These are phyloP conservation scores for Blastomyces silverae DNA, from an alignment of 2,329 filamentous ascomycete species.

Conservation along the genomic window DNA sequence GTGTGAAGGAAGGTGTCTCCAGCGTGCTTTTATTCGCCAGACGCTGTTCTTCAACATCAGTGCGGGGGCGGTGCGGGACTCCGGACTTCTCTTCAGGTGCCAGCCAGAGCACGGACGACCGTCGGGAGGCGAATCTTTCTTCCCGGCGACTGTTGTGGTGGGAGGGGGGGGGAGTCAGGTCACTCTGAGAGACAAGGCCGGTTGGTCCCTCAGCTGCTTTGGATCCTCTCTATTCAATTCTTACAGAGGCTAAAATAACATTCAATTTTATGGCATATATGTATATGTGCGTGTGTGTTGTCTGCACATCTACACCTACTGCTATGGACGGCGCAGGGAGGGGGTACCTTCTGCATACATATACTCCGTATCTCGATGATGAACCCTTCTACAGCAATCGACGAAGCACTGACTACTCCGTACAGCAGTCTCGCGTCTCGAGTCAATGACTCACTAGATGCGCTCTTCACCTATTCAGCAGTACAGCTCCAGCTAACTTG, in stretches of 20 bases:
- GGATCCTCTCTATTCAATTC: neutral
- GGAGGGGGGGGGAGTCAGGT: neutral
- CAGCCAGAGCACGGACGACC: neutral
- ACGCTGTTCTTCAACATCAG: neutral
- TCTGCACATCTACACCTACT: neutral
- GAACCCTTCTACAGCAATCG: neutral
- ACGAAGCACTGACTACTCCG: slow-evolving; percentile 1
- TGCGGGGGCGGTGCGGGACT: no score
- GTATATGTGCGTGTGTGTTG: neutral
- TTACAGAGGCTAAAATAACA: neutral
- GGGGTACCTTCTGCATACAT: neutral
- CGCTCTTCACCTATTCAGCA: neutral
- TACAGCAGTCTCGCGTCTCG: neutral
- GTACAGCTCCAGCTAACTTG: neutral
- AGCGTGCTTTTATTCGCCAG: neutral
- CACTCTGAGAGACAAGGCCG: no score
- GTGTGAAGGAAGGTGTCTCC: neutral
- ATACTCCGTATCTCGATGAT: slow-evolving; percentile 5
- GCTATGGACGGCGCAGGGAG: neutral
- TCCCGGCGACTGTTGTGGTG: neutral
- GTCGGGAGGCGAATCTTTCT: neutral
- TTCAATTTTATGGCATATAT: neutral
- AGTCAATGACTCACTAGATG: slow-evolving; percentile 1
- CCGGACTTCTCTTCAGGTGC: neutral
- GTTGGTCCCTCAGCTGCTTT: neutral